Percentiles rank a stretch among this genome's conserved stretches.
phyloP scores from a whole-genome alignment of 2,329 filamentous ascomycete genomes.

The Diplodia scrobiculata region DNA sequence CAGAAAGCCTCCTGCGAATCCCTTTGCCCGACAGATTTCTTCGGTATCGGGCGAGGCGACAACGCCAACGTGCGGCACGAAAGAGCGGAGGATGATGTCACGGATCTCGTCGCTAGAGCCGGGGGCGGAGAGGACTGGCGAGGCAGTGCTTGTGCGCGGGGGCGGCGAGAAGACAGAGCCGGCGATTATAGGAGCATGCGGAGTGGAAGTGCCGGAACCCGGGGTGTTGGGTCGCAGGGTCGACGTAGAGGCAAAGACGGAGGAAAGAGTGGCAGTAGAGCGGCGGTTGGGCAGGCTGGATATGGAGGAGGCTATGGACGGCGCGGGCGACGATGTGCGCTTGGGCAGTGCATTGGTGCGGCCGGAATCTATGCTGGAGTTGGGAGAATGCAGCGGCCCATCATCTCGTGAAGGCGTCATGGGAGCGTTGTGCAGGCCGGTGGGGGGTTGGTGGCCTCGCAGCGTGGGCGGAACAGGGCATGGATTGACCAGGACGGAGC shows the following conservation, averaged over 20 bases:
- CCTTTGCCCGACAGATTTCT: conserved; percentile 76
- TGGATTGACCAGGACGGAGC: conserved; percentile 26
- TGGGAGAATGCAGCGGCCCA: conserved; percentile 41
- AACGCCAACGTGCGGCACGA: conserved; percentile 85
- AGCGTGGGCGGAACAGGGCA: conserved; percentile 26
- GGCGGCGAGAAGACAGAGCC: conserved; percentile 52
- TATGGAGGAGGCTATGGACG: conserved; percentile 52
- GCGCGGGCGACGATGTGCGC: conserved; percentile 59
- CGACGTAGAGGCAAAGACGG: conserved; percentile 56
- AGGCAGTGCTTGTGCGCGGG: conserved; percentile 43
- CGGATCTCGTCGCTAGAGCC: conserved; percentile 58
- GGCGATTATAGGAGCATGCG: conserved; percentile 41
- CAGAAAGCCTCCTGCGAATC: conserved; percentile 77
- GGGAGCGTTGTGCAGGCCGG: conserved; percentile 34
- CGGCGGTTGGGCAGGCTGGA: conserved; percentile 57
- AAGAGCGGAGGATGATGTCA: conserved; percentile 75
- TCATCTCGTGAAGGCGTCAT: conserved; percentile 48
- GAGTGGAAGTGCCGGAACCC: conserved; percentile 50
- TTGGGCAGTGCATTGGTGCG: conserved; percentile 61
- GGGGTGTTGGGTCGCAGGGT: conserved; percentile 47
- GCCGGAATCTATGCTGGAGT: conserved; percentile 61
- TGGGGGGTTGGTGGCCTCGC: conserved; percentile 22
- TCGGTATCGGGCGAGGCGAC: conserved; percentile 87
- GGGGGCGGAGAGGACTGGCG: conserved; percentile 39
- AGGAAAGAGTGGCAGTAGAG: conserved; percentile 56